These are phyloP conservation scores for Sarcomyxa edulis DNA, from an alignment of 768 basidiomycete genomes.

Conservation along the genomic window DNA sequence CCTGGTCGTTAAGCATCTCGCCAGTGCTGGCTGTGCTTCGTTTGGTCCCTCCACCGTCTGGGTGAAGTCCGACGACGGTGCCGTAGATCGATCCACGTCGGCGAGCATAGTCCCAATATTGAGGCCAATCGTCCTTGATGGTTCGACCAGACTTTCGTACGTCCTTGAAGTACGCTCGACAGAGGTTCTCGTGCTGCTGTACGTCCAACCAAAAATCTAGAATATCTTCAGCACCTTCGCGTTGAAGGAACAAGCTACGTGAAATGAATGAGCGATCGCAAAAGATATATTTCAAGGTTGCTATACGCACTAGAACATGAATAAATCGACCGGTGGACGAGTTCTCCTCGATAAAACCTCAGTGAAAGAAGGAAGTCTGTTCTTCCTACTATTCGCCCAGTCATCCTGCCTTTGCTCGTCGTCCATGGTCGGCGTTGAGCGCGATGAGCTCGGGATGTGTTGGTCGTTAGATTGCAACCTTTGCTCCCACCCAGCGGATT, in stretches of 20 bases:
- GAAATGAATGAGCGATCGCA: constrained; percentile 7
- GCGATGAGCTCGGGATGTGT: no score
- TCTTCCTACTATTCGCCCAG: constrained; percentile 64
- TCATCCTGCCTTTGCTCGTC: constrained; percentile 63
- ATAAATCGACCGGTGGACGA: constrained; percentile 92
- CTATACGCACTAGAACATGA: constrained; percentile 94
- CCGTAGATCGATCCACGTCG: constrained; percentile 91
- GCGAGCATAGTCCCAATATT: constrained; percentile 94
- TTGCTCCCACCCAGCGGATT: no score
- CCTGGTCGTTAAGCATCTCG: constrained; percentile 64
- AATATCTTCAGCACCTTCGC: constrained; percentile 94
- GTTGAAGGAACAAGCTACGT: constrained; percentile 85
- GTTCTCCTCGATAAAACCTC: constrained; percentile 91
- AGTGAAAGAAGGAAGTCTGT: constrained; percentile 80
- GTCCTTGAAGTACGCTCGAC: constrained; percentile 98
- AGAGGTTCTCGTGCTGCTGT: constrained; percentile 98
- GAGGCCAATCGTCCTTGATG: constrained; percentile 97
- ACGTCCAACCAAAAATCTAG: constrained; percentile 99
- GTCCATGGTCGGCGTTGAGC: constrained; percentile 35
- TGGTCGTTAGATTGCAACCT: no score
- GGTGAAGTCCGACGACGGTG: constrained; percentile 74
- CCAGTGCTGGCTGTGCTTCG: constrained; percentile 81
- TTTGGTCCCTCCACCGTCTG: constrained; percentile 52
- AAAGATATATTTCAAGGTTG: constrained; percentile 6
- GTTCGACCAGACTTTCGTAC: constrained; percentile 90